phyloP scores from a whole-genome alignment of 1,284 basidiomycete species.

The Ustilago shanxiensis region DNA sequence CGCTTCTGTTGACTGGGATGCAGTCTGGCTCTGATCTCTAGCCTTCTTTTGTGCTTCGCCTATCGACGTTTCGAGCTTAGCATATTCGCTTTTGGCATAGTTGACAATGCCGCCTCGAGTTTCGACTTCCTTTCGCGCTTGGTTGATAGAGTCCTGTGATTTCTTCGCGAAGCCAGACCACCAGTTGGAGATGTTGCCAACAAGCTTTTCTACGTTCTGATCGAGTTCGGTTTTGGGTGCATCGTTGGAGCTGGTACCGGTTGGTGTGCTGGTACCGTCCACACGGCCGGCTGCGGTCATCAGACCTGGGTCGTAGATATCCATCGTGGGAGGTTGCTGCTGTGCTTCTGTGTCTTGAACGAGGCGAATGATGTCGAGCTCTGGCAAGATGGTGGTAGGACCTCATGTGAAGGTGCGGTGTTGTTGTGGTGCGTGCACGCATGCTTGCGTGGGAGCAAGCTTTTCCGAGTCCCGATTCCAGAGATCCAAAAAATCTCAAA shows the following conservation, averaged over 20 bases:
- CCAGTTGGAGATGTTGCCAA: slow-evolving; percentile 64
- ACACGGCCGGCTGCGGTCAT: slow-evolving; percentile 13
- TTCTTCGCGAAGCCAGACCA: slow-evolving; percentile 64
- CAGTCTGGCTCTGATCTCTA: slow-evolving; percentile 40
- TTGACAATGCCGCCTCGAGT: slow-evolving; percentile 58
- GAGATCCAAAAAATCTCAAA: background rate
- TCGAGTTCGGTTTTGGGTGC: slow-evolving; percentile 55
- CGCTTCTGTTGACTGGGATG: background rate
- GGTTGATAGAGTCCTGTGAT: slow-evolving; percentile 53
- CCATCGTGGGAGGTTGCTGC: slow-evolving; percentile 25
- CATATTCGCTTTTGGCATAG: slow-evolving; percentile 55
- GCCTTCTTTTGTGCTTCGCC: slow-evolving; percentile 59
- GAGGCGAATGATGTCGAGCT: background rate
- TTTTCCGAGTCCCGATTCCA: slow-evolving; percentile 26
- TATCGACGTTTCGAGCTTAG: slow-evolving; percentile 57
- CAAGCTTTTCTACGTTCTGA: slow-evolving; percentile 61
- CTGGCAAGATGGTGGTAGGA: background rate
- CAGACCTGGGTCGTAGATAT: slow-evolving; percentile 51
- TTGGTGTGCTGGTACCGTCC: slow-evolving; percentile 25
- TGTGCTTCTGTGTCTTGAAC: background rate
- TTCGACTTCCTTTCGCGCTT: slow-evolving; percentile 57
- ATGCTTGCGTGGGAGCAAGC: slow-evolving; percentile 24
- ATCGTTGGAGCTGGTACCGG: slow-evolving; percentile 5
- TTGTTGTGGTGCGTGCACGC: background rate
- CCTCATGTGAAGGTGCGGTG: background rate